Evolutionary conservation across 78 protist genomes (phyloP).

Genomic region (Dictyostelium purpureum): DNA sequence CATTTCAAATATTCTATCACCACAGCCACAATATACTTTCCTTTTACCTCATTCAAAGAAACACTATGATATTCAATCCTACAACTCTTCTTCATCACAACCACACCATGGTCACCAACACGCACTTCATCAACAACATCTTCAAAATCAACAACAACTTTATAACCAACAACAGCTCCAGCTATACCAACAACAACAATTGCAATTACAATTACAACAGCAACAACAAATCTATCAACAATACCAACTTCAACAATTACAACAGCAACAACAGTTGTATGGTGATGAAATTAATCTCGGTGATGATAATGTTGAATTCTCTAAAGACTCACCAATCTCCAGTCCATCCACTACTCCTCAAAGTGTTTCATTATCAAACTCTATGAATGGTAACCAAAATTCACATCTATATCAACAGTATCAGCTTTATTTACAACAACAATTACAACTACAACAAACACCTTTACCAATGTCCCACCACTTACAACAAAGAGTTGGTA

Average conservation of each 20-base stretch:
- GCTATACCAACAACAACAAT: background rate
- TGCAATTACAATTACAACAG: background rate
- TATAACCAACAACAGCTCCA: background rate
- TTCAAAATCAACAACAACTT: background rate
- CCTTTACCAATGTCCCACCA: background rate
- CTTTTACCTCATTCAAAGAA: slow-evolving; percentile 60
- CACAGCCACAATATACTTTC: slow-evolving; percentile 60
- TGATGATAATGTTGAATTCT: slow-evolving; percentile 40
- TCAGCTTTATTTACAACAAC: background rate
- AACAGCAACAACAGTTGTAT: slow-evolving; percentile 9
- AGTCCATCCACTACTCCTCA: slow-evolving; percentile 55
- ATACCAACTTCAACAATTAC: too few relatives aligned
- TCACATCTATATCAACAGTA: slow-evolving; percentile 7
- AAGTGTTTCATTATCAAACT: slow-evolving; percentile 15
- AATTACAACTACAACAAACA: background rate
- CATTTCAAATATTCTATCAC: slow-evolving; percentile 24
- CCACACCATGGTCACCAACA: background rate
- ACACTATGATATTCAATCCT: slow-evolving; percentile 6
- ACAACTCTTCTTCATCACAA: background rate
- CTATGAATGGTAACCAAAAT: slow-evolving; percentile 27
- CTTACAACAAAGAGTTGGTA: slow-evolving; percentile 9
- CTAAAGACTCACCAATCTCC: slow-evolving; percentile 43
- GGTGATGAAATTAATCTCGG: slow-evolving; percentile 73
- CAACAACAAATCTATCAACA: background rate
- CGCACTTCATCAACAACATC: background rate